Conservation (phyloP, 176 grass and related monocot species). For the Hordeum vulgare region MorexV3_pseudomolecules_assembly NC_058523.1:483297243-483297742, state of each 20-base stretch:
- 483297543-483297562: no score
- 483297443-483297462: not conserved
- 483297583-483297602: not conserved
- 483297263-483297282: constrained; percentile 3
- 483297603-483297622: not conserved
- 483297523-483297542: not conserved
- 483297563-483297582: not conserved
- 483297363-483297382: not conserved
- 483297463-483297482: not conserved
- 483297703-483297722: not conserved
- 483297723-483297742: not conserved
- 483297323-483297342: constrained; percentile 20
- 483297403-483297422: no score
- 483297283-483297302: no score
- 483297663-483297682: not conserved
- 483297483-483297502: not conserved
- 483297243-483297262: not conserved
- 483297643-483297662: not conserved
- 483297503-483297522: not conserved
- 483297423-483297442: no score
- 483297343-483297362: not conserved
- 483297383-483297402: constrained; percentile 22
- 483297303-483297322: not conserved
- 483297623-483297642: not conserved
- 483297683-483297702: not conserved